Evolutionary conservation across 257 asterid genomes (phyloP).

Genomic region (Rehmannia glutinosa): DNA sequence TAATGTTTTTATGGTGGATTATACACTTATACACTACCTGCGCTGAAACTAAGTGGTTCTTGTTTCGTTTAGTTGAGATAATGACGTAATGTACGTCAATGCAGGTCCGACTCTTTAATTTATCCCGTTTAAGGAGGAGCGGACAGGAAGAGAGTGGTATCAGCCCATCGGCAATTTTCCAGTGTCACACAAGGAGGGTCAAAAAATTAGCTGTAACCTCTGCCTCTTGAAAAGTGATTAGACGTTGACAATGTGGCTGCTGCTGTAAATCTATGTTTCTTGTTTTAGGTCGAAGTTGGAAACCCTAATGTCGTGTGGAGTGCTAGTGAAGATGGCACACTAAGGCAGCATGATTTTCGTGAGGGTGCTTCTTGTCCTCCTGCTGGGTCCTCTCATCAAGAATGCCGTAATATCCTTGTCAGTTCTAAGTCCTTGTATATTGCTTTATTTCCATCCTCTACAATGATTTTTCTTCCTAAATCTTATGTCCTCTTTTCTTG

Average conservation of each 20-base stretch:
- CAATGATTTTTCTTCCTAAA: constrained; percentile 2
- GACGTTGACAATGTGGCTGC: constrained; percentile 5
- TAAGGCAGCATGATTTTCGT: constrained; percentile 98
- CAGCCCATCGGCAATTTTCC: constrained; percentile 70
- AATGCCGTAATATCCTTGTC: constrained; percentile 92
- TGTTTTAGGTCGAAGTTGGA: constrained; percentile 83
- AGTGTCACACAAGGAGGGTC: constrained; percentile 88
- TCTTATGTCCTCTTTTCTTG: background rate
- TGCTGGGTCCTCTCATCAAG: constrained; percentile 89
- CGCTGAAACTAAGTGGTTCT: constrained; percentile 11
- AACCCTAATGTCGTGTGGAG: constrained; percentile 98
- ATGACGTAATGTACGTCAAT: constrained; percentile 16
- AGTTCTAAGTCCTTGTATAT: constrained; percentile 32
- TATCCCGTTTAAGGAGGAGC: constrained; percentile 59
- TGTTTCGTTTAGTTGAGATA: constrained; percentile 2
- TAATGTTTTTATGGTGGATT: constrained; percentile 31
- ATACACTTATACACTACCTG: background rate
- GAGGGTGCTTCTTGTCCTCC: constrained; percentile 96
- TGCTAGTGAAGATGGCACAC: constrained; percentile 99
- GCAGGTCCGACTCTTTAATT: constrained; percentile 91
- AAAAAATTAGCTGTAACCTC: constrained; percentile 90
- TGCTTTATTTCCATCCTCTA: background rate
- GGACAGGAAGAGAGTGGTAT: constrained; percentile 46
- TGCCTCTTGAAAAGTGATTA: constrained; percentile 17
- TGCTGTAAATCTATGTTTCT: constrained; percentile 12